Evolutionary conservation across 2,329 filamentous ascomycete genomes (phyloP), one percentile per base, ranked within the genome.

Genomic region (Seiridium cupressi): DNA sequence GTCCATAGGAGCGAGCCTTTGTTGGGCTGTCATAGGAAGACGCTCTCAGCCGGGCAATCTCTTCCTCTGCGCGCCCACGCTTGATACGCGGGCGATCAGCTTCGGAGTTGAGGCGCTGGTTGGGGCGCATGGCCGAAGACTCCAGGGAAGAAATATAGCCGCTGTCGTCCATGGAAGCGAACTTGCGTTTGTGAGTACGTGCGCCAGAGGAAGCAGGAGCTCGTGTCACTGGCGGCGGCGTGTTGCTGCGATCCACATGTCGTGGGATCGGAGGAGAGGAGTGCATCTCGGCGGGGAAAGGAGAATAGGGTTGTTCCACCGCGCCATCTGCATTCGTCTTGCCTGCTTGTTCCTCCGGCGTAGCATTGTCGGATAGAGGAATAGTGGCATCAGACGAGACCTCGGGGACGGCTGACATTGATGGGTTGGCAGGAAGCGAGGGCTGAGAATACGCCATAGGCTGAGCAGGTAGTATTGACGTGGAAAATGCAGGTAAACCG

Each of bases 111-210:
- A 92, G 81, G 62, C 85, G 81, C 64, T 86, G 84, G 64, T 88
- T 87, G 53, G 90, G 88, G 61, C 94, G 86, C 72, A 92, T 84
- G 11, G 84, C 92, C 0, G 95, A 98, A 3, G 95, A 98, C 68
- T 97, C 93, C 18, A 98, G 83, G 0, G 93, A 97, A 1, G 95
- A 98, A 72, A 96, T 97, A 75, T 98, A 99, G 46, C 95, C 95
- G 72, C 94, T 98, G 75, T 99, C 95, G 69, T 85, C 70, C 80
- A 96, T 89, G 10, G 90, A 89, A 36, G 85, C 85, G 68, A 90
- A 86, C 73, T 92, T 94, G 65, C 90, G 89, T 76, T 91, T 92
- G 65, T 89, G 88, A 44, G 87, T 85, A 56, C 86, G 87, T 55
- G 81, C 78, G 48, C 83, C 83, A n/a, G 90, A 90, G 26, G 88